A percentile compares a stretch with the other conserved stretches of the same genome.
These are phyloP conservation scores for Tetrastigma voinierianum DNA, from an alignment of 164 flowering plant species.

Conservation along the genomic window DNA sequence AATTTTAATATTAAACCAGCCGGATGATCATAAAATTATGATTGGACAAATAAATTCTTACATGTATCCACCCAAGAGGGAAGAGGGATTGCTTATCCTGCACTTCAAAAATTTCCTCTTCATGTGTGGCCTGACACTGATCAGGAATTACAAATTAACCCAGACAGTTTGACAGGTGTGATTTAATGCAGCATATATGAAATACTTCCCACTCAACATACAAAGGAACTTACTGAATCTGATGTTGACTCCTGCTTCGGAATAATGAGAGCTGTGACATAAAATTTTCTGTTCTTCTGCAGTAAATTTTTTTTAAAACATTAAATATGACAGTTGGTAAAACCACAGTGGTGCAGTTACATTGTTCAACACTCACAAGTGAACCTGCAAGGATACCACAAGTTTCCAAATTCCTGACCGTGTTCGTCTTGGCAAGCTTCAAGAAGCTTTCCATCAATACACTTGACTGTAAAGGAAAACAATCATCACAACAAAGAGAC, in stretches of 20 bases:
- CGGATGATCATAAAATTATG: neutral
- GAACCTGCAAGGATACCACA: constrained; percentile 97
- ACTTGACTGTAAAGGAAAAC: constrained; percentile 56
- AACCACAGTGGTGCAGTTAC: neutral
- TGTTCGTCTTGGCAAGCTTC: constrained; percentile 90
- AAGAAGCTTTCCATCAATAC: constrained; percentile 83
- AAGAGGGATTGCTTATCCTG: constrained; percentile 92
- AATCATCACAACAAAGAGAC: neutral
- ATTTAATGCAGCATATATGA: neutral
- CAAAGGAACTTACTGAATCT: constrained; percentile 57
- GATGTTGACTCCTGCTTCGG: constrained; percentile 98
- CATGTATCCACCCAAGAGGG: constrained; percentile 98
- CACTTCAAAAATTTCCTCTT: constrained; percentile 96
- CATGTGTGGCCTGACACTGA: constrained; percentile 94
- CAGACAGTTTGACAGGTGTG: neutral
- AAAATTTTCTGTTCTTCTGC: constrained; percentile 87
- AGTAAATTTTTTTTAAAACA: constrained; percentile 2
- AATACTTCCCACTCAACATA: neutral
- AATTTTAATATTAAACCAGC: neutral
- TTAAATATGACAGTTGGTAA: neutral
- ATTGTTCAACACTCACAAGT: constrained; percentile 58
- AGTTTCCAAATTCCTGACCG: constrained; percentile 81
- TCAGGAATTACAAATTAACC: constrained; percentile 9
- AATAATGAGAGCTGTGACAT: constrained; percentile 78
- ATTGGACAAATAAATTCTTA: constrained; percentile 32